phyloP scores from a whole-genome alignment of 495 filamentous ascomycete genomes.

The Lineolata rhizophorae region DNA sequence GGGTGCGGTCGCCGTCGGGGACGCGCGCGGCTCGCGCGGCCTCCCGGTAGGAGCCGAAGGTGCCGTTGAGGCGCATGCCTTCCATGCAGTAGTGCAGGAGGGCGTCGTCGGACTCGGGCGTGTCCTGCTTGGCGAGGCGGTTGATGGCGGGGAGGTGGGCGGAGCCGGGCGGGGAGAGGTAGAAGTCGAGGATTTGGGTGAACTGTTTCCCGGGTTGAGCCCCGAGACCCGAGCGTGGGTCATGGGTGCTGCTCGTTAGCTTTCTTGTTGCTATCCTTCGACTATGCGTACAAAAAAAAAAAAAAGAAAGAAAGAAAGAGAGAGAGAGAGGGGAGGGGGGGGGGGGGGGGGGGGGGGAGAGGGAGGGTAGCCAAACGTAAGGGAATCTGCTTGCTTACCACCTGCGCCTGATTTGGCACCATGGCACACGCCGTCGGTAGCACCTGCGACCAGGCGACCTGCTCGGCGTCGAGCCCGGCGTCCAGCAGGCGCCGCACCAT shows the following conservation, averaged over 20 bases:
- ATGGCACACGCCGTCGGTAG: conserved; percentile 35
- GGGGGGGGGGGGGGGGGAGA: no score
- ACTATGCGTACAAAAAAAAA: no score
- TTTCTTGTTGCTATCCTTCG: neutral
- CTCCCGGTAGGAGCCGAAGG: conserved; percentile 33
- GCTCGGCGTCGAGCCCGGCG: conserved; percentile 35
- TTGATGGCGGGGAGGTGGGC: conserved; percentile 35
- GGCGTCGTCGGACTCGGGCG: conserved; percentile 8
- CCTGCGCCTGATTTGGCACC: conserved; percentile 49
- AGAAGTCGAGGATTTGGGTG: conserved; percentile 62
- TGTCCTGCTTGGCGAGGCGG: conserved; percentile 21
- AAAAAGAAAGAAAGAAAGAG: no score
- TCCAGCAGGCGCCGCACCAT: conserved; percentile 50
- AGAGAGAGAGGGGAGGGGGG: no score
- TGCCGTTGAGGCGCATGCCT: conserved; percentile 39
- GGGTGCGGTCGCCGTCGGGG: conserved; percentile 24
- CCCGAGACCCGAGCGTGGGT: no score
- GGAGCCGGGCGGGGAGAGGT: conserved; percentile 34
- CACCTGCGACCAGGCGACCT: conserved; percentile 56
- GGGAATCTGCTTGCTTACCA: conserved; percentile 24
- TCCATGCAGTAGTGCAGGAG: conserved; percentile 26
- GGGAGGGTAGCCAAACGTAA: no score
- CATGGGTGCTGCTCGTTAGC: neutral
- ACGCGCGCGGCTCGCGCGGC: conserved; percentile 23
- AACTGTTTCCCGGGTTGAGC: conserved; percentile 22